Evolutionary conservation across 2,329 filamentous ascomycete genomes (phyloP).

Genomic region (Colletotrichum acutatum): DNA sequence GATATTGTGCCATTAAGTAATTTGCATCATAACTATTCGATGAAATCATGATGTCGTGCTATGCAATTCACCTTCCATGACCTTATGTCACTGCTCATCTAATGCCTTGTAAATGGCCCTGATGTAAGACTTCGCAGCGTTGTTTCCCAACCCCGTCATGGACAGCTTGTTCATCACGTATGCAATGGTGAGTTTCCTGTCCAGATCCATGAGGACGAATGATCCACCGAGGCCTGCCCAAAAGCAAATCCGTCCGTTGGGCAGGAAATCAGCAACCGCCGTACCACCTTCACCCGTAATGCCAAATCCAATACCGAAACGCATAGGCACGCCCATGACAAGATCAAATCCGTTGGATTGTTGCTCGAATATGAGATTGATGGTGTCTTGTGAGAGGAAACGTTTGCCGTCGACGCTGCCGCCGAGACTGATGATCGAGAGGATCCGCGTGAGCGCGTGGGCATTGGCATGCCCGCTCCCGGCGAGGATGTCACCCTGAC

Average conservation of each 20-base stretch:
- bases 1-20: too few relatives aligned
- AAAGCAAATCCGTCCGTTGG: conserved; percentile 47
- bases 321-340: conserved; percentile 45
- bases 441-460: conserved; percentile 51
- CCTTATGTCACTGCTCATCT: not conserved
- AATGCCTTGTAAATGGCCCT: not conserved
- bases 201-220: conserved; percentile 53
- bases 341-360: conserved; percentile 55
- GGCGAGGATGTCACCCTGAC: conserved; percentile 51
- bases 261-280: conserved; percentile 41
- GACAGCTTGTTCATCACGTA: conserved; percentile 59
- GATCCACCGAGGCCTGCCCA: conserved; percentile 60
- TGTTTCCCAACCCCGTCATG: not conserved
- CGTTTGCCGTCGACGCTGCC: conserved; percentile 38
- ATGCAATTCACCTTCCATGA: not conserved
- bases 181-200: conserved; percentile 51
- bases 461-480: conserved; percentile 59
- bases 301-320: conserved; percentile 55
- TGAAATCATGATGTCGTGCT: not conserved
- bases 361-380: conserved; percentile 56
- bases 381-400: conserved; percentile 51
- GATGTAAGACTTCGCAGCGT: not conserved
- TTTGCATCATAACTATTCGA: not conserved
- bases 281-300: conserved; percentile 43
- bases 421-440: conserved; percentile 43